These are phyloP conservation scores for Clausena lansium DNA, from an alignment of 345 rosid genomes.

Conservation along the genomic window DNA sequence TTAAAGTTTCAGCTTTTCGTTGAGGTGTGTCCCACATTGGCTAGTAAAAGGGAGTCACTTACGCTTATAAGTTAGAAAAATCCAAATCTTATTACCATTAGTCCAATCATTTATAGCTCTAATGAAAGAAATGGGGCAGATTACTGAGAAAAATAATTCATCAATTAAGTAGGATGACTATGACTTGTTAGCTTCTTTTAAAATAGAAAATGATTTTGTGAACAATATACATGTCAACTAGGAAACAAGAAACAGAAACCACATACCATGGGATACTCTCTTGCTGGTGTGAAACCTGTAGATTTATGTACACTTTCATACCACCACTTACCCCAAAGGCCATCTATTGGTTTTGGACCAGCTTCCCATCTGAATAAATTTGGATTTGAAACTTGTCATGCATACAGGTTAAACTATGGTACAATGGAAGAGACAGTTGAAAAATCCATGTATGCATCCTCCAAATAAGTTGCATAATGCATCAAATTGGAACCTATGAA, in stretches of 20 bases:
- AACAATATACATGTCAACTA: neutral
- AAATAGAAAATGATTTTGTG: constrained; percentile 11
- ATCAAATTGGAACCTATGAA: neutral
- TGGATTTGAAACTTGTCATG: constrained; percentile 9
- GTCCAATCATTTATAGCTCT: neutral
- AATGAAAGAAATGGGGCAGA: neutral
- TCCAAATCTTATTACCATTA: neutral
- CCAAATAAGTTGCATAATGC: neutral
- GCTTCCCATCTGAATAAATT: constrained; percentile 73
- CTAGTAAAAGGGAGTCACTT: no score
- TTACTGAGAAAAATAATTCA: neutral
- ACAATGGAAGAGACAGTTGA: neutral
- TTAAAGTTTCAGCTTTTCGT: neutral
- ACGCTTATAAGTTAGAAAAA: neutral
- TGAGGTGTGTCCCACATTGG: no score
- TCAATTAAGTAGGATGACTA: neutral
- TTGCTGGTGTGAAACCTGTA: constrained; percentile 48
- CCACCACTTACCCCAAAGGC: constrained; percentile 92
- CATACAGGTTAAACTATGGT: neutral
- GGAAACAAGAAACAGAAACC: constrained; percentile 13
- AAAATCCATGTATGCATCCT: neutral
- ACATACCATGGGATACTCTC: constrained; percentile 60
- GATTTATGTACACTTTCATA: constrained; percentile 64
- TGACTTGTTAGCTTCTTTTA: neutral
- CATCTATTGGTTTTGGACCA: constrained; percentile 85